Base-by-base conservation (phyloP, 129 eudicot species). In the Flaveria bidentis region DNA sequence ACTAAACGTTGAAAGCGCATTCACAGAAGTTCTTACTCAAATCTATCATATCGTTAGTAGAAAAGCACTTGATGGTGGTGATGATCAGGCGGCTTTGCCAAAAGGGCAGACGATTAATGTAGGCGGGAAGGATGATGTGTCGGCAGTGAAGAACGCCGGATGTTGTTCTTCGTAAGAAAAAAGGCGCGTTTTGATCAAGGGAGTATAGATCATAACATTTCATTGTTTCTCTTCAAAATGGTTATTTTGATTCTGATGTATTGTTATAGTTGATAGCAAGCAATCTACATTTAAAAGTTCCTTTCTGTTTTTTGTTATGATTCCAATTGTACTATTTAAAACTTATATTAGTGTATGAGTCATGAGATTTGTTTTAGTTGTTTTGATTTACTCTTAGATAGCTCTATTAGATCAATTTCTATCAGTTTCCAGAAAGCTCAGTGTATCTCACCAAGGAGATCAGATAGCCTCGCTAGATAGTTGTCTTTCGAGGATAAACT, bases 41-140 rank as follows among this genome's bases (percentile, higher is more conserved):
- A 52, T 52, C 58, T 16, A 52, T 52, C 58, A 52, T 52, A 52
- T 52, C n/a, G 58, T 52, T 52, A 52, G 58, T 52, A 52, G 58
- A 52, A 52, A 52, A 52, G 58, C 58, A 16, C 58, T 52, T 5
- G 58, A 52, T 52, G 58, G 58, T 1, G 58, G 58, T n/a, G 58
- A 52, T 52, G 58, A 52, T 52, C 58, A 52, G 58, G 58, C 58
- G 23, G 58, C 23, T 7, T n/a, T 52, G 20, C 58, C 58, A 52
- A 52, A 52, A n/a, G 58, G 58, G 9, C 58, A 52, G 22, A 52
- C 58, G 23, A 52, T 52, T 52, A 52, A 52, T n/a, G 58, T 52
- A 23, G 55, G 55, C 6, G 55, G 55, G 55, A 49, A 49, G 17
- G 58, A 52, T 52, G 58, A 52, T 8, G 58, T 52, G 58, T 52